These are phyloP conservation scores for Dendrobium huoshanense DNA, from an alignment of 106 monocot genomes.

Conservation along the genomic window DNA sequence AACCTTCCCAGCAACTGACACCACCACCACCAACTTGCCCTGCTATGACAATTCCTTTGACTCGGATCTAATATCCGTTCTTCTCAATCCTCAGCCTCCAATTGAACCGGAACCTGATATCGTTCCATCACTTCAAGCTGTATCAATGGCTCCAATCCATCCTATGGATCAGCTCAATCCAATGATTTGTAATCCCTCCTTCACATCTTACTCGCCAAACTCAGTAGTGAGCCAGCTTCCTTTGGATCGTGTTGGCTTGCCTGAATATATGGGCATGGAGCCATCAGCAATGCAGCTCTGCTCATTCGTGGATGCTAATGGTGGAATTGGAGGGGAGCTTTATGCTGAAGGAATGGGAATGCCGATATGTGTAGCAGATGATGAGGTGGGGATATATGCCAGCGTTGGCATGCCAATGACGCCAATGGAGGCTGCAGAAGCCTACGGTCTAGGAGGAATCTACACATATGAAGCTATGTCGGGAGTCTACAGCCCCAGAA, in stretches of 20 bases:
- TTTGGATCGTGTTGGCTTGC: background rate
- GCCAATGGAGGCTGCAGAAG: background rate
- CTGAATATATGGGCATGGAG: background rate
- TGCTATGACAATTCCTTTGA: slow-evolving; percentile 19
- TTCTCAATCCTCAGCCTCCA: slow-evolving; percentile 23
- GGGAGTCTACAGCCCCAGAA: slow-evolving; percentile 34
- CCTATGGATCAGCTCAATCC: background rate
- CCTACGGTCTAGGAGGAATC: background rate
- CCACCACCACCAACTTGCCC: slow-evolving; percentile 8
- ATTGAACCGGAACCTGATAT: slow-evolving; percentile 5
- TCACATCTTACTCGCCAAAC: background rate
- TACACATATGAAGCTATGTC: slow-evolving; percentile 16
- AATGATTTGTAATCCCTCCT: background rate
- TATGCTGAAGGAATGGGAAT: slow-evolving; percentile 1
- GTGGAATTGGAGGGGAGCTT: slow-evolving; percentile 1
- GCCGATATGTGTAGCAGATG: background rate
- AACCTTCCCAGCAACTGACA: background rate
- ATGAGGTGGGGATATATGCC: background rate
- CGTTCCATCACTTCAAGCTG: background rate
- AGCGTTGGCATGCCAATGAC: background rate
- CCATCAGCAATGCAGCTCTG: slow-evolving; percentile 10
- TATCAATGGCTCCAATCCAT: background rate
- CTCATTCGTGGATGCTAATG: slow-evolving; percentile 18
- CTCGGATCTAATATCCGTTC: slow-evolving; percentile 28
- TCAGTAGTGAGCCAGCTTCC: slow-evolving; percentile 6